Evolutionary conservation across 2,329 filamentous ascomycete species (phyloP).

Genomic region (Colletotrichum agaves): DNA sequence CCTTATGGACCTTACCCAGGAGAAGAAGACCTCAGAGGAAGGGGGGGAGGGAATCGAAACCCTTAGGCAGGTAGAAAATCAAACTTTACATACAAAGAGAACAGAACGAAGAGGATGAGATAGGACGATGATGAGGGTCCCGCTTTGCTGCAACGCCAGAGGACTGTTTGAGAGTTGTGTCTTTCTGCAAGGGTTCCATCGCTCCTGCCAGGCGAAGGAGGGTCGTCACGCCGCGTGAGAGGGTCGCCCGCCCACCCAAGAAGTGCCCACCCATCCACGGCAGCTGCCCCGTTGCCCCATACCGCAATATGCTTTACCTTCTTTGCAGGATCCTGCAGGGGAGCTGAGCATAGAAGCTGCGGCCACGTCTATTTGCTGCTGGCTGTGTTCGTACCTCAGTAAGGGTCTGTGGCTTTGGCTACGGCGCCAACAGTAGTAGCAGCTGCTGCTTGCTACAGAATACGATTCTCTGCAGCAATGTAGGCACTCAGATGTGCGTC

Average conservation of each 20-base stretch:
- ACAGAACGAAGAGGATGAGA: constrained; percentile 14
- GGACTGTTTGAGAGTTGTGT: constrained; percentile 40
- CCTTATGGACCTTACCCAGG: too few species aligned
- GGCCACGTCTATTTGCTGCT: too few species aligned
- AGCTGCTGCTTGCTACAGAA: neutral
- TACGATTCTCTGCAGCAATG: neutral
- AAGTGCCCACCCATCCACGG: neutral
- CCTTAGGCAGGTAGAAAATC: neutral
- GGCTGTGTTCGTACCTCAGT: too few species aligned
- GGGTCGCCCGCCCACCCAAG: constrained; percentile 6
- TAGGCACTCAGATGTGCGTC: neutral
- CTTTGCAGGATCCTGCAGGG: constrained; percentile 2
- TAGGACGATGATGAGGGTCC: constrained; percentile 32
- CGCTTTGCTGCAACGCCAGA: constrained; percentile 32
- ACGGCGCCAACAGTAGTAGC: neutral
- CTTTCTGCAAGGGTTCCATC: constrained; percentile 39
- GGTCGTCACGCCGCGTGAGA: constrained; percentile 29
- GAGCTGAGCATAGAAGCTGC: neutral
- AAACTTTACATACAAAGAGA: constrained; percentile 7
- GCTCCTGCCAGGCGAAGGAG: constrained; percentile 29
- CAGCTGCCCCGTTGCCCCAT: too few species aligned
- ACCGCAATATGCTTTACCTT: neutral
- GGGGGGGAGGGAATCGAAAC: neutral
- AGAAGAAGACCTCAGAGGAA: too few species aligned
- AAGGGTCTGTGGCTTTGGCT: too few species aligned